Conservation (phyloP, 2,329 filamentous ascomycete species). For the Leptosphaerulina australis region DNA sequence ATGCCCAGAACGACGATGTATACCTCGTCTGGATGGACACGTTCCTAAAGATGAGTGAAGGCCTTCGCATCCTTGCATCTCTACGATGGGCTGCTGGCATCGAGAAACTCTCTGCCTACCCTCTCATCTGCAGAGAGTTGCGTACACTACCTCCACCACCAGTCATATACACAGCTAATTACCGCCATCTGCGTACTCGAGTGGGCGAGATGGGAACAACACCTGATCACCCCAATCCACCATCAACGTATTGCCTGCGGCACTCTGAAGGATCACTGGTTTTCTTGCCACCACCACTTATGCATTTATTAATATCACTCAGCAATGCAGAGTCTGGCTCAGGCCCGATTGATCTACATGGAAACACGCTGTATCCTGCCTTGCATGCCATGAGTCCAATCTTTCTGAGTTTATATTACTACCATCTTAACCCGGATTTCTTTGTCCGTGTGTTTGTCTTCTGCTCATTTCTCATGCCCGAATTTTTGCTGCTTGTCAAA, state of each 20-base stretch:
- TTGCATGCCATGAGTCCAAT: conserved; percentile 42
- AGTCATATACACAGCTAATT: conserved; percentile 10
- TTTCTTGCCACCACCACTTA: conserved; percentile 39
- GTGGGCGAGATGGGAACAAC: conserved; percentile 24
- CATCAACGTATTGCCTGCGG: conserved; percentile 29
- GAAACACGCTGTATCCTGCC: conserved; percentile 29
- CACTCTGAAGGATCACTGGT: conserved; percentile 19
- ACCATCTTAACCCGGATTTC: conserved; percentile 37
- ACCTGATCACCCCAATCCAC: conserved; percentile 35
- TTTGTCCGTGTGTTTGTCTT: conserved; percentile 38
- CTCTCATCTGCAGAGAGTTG: conserved; percentile 38
- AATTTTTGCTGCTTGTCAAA: conserved; percentile 35
- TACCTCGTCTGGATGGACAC: conserved; percentile 34
- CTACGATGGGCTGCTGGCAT: conserved; percentile 41
- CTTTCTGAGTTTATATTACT: conserved; percentile 43
- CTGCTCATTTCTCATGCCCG: conserved; percentile 39
- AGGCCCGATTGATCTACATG: conserved; percentile 29
- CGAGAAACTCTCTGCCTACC: conserved; percentile 40
- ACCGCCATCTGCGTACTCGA: conserved; percentile 22
- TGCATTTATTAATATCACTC: conserved; percentile 28
- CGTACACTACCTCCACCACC: conserved; percentile 39
- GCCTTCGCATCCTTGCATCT: conserved; percentile 37
- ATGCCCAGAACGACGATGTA: conserved; percentile 12
- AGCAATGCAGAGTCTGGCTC: conserved; percentile 16
- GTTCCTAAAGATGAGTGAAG: conserved; percentile 40